phyloP scores from a whole-genome alignment of 306 rosid species.

The Quercus ilex region DNA sequence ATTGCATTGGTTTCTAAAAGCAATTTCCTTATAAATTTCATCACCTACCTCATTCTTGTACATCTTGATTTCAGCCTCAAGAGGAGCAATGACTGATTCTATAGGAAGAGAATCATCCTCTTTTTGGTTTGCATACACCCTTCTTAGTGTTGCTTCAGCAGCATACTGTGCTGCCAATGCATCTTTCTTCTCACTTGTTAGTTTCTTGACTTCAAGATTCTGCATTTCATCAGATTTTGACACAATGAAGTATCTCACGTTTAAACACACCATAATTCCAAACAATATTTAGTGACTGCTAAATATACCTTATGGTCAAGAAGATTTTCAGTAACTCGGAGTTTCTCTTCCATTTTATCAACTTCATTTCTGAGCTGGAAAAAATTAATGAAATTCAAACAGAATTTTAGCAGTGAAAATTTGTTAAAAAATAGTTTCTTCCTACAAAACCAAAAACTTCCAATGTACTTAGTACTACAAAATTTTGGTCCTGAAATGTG shows the following conservation, averaged over 20 bases:
- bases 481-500: background rate
- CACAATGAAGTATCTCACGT: background rate
- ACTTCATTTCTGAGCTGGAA: constrained; percentile 61
- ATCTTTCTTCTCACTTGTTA: constrained; percentile 66
- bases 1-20: background rate
- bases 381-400: constrained; percentile 5
- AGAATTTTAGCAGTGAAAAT: background rate
- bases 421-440: background rate
- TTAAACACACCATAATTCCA: constrained; percentile 7
- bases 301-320: constrained; percentile 69
- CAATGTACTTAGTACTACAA: background rate
- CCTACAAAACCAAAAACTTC: background rate
- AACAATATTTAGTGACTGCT: background rate
- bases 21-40: background rate
- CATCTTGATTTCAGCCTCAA: constrained; percentile 88
- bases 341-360: constrained; percentile 50
- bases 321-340: constrained; percentile 43
- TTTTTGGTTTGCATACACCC: constrained; percentile 59
- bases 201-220: constrained; percentile 81
- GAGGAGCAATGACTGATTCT: constrained; percentile 74
- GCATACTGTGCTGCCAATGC: constrained; percentile 90
- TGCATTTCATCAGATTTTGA: constrained; percentile 37
- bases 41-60: constrained; percentile 66
- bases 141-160: constrained; percentile 83
- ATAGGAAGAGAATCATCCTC: constrained; percentile 65